Evolutionary conservation across 805 yeast genomes (phyloP).

Genomic region (Pichia thaimueangensis): DNA sequence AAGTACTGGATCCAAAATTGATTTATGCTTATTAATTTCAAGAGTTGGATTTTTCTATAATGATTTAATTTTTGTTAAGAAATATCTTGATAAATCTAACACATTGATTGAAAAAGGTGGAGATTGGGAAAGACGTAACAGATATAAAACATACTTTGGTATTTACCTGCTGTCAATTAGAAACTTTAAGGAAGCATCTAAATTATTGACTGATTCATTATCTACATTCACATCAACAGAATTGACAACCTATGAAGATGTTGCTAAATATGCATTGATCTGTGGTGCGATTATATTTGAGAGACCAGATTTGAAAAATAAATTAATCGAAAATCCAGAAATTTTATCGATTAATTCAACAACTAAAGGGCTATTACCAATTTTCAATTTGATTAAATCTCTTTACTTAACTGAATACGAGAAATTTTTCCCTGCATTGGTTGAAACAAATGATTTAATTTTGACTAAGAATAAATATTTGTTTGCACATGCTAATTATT

Average conservation of each 20-base stretch:
- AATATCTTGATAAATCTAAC: slow-evolving; percentile 68
- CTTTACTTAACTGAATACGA: slow-evolving; percentile 85
- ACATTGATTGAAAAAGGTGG: slow-evolving; percentile 90
- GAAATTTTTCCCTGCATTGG: slow-evolving; percentile 66
- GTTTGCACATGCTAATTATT: slow-evolving; percentile 72
- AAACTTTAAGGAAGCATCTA: slow-evolving; percentile 79
- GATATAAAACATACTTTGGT: slow-evolving; percentile 89
- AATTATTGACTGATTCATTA: slow-evolving; percentile 78
- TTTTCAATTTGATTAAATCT: slow-evolving; percentile 76
- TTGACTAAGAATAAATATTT: slow-evolving; percentile 62
- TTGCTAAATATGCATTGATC: slow-evolving; percentile 81
- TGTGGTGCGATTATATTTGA: slow-evolving; percentile 81
- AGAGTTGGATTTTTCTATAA: slow-evolving; percentile 87
- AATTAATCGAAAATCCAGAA: slow-evolving; percentile 91
- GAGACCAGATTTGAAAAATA: slow-evolving; percentile 76
- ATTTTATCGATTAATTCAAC: slow-evolving; percentile 72
- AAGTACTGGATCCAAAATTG: slow-evolving; percentile 86
- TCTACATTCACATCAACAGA: slow-evolving; percentile 95
- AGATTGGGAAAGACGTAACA: slow-evolving; percentile 97
- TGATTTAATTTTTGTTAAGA: slow-evolving; percentile 63
- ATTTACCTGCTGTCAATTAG: slow-evolving; percentile 78
- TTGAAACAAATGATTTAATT: slow-evolving; percentile 70
- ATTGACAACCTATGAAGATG: slow-evolving; percentile 79
- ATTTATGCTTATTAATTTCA: slow-evolving; percentile 70
- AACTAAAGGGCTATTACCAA: slow-evolving; percentile 67